Evolutionary conservation across 306 rosid genomes (phyloP).

Genomic region (Vigna nakashimae): DNA sequence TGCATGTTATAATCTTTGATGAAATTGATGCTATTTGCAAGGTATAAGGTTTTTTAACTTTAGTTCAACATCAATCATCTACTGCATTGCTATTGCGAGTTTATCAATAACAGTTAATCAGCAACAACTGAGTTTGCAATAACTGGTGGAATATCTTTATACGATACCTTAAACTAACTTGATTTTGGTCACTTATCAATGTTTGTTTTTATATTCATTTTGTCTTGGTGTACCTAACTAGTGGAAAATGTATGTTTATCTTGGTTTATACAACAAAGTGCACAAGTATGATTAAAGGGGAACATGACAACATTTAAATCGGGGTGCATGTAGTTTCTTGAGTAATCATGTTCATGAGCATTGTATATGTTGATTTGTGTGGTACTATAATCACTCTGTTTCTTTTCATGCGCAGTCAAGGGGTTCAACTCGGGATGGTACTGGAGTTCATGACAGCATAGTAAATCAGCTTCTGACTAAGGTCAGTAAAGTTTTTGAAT

Average conservation of each 20-base stretch:
- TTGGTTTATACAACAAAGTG: not conserved
- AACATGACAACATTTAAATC: conserved; percentile 32
- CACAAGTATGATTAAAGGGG: conserved; percentile 33
- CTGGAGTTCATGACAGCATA: conserved; percentile 98
- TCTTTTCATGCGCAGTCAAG: conserved; percentile 70
- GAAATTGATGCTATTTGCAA: conserved; percentile 99
- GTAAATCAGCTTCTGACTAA: conserved; percentile 99
- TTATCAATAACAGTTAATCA: conserved; percentile 25
- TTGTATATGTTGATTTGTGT: conserved; percentile 35
- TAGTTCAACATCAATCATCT: conserved; percentile 28
- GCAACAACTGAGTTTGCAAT: conserved; percentile 30
- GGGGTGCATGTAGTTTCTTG: conserved; percentile 20
- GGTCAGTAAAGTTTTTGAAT: conserved; percentile 57
- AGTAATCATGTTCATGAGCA: conserved; percentile 3
- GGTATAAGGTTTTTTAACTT: conserved; percentile 61
- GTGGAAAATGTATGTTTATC: conserved; percentile 15
- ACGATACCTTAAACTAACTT: conserved; percentile 8
- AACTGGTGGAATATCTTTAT: conserved; percentile 21
- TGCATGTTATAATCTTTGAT: conserved; percentile 98
- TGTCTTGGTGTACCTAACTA: conserved; percentile 12
- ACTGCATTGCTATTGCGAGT: conserved; percentile 33
- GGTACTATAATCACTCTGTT: conserved; percentile 31
- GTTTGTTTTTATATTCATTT: conserved; percentile 14
- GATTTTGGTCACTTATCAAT: not conserved
- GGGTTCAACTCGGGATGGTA: conserved; percentile 97